Evolutionary conservation across 805 yeast genomes (phyloP).

Genomic region (Tetrapisispora phaffii): DNA sequence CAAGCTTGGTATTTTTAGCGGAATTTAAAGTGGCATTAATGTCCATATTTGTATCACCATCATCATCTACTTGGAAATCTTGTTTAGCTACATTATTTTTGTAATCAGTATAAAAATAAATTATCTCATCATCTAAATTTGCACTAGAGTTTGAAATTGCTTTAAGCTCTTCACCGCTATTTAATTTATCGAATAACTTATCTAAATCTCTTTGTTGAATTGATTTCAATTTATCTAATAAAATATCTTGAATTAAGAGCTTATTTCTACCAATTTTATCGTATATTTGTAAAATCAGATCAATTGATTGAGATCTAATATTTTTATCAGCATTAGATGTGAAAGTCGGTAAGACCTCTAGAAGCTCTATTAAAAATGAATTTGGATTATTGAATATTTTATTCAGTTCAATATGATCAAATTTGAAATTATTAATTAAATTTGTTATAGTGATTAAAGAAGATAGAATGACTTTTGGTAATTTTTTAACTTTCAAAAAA

Average conservation of each 20-base stretch:
- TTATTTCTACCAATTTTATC: conserved; percentile 55
- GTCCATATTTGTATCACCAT: conserved; percentile 31
- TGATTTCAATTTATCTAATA: conserved; percentile 72
- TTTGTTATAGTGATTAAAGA: conserved; percentile 46
- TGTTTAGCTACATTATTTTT: conserved; percentile 3
- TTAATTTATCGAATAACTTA: conserved; percentile 40
- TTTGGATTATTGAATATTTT: conserved; percentile 6
- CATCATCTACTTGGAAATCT: conserved; percentile 25
- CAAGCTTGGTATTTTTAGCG: neutral
- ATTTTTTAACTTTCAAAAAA: conserved; percentile 32
- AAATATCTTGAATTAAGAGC: conserved; percentile 42
- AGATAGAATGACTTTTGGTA: conserved; percentile 74
- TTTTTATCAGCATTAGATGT: conserved; percentile 80
- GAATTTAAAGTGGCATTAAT: neutral
- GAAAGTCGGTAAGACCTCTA: conserved; percentile 56
- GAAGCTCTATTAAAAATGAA: conserved; percentile 56
- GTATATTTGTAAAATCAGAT: conserved; percentile 57
- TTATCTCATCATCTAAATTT: conserved; percentile 19
- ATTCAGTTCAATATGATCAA: conserved; percentile 10
- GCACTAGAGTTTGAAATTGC: conserved; percentile 33
- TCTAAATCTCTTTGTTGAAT: conserved; percentile 82
- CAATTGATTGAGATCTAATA: conserved; percentile 71
- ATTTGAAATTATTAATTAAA: conserved; percentile 35
- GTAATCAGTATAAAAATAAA: conserved; percentile 12
- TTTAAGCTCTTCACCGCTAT: neutral